Percentiles rank a stretch among this genome's conserved stretches.
phyloP scores from a whole-genome alignment of 495 filamentous ascomycete genomes.

The Hypomontagnella submonticulosa region DNA sequence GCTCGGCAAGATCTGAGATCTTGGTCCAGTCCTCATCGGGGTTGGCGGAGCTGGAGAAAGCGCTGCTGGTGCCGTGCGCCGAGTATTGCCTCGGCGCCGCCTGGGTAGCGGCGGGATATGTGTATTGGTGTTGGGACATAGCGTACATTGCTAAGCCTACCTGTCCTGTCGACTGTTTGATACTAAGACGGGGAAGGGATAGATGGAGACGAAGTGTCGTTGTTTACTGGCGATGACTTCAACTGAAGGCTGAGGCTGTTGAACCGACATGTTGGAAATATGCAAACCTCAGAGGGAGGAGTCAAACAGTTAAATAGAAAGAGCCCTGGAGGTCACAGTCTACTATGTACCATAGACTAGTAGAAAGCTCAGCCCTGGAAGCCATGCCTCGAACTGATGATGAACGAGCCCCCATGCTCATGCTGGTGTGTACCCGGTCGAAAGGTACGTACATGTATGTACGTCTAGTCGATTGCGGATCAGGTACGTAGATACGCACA shows the following conservation, averaged over 20 bases:
- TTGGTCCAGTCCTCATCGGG: slow-evolving; percentile 99
- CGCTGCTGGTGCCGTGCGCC: slow-evolving; percentile 85
- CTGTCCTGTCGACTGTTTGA: slow-evolving; percentile 6
- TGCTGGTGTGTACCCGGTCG: no score
- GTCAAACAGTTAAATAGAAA: slow-evolving; percentile 43
- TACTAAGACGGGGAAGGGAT: slow-evolving; percentile 11
- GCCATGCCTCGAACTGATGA: no score
- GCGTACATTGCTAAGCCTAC: slow-evolving; percentile 51
- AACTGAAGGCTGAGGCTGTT: slow-evolving; percentile 28
- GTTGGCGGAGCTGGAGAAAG: slow-evolving; percentile 95
- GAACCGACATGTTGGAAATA: slow-evolving; percentile 42
- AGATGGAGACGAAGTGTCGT: slow-evolving; percentile 5
- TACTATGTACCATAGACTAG: not conserved
- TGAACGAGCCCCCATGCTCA: slow-evolving; percentile 13
- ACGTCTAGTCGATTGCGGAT: no score
- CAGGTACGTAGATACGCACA: not conserved
- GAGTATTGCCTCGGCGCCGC: slow-evolving; percentile 68
- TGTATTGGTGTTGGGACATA: slow-evolving; percentile 58
- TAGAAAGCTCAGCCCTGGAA: no score
- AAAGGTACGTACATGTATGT: slow-evolving; percentile 3
- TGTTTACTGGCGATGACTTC: slow-evolving; percentile 24
- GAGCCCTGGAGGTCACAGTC: slow-evolving; percentile 28
- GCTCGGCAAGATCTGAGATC: slow-evolving; percentile 96
- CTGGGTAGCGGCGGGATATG: slow-evolving; percentile 50
- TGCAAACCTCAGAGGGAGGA: slow-evolving; percentile 37